Conservation (phyloP, 345 rosid genomes). For the Eucalyptus pauciflora region DNA sequence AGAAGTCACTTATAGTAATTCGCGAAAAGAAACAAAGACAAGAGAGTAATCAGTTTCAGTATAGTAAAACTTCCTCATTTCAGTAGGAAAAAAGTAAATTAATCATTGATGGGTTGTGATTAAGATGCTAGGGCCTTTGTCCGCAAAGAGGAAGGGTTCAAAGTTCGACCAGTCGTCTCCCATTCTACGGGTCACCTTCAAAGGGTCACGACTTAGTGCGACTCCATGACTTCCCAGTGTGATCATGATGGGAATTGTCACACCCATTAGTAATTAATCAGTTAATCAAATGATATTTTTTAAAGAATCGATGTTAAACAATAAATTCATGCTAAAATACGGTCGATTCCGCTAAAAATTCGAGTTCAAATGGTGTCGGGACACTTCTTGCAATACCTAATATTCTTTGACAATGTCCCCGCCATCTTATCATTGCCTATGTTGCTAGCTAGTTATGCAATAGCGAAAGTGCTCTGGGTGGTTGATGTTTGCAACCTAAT, state of each 20-base stretch:
- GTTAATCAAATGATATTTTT: background rate
- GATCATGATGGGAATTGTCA: background rate
- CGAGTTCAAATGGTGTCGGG: background rate
- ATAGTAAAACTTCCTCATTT: background rate
- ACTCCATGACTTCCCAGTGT: background rate
- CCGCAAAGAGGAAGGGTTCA: background rate
- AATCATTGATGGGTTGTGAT: background rate
- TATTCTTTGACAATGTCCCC: background rate
- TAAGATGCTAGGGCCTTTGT: background rate
- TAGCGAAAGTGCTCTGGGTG: background rate
- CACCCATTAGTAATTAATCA: background rate
- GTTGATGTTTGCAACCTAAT: background rate
- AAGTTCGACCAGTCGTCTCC: background rate
- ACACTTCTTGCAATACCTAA: background rate
- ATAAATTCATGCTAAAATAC: background rate
- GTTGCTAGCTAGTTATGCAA: background rate
- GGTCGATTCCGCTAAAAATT: background rate
- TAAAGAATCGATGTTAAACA: background rate
- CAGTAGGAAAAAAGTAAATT: background rate
- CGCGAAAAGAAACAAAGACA: accelerated
- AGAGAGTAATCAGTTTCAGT: background rate
- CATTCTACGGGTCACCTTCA: background rate
- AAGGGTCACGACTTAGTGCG: background rate
- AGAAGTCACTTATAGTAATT: background rate
- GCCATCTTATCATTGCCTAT: background rate